Conservation (phyloP, 495 filamentous ascomycete species). For the Talaromyces adpressus region DNA sequence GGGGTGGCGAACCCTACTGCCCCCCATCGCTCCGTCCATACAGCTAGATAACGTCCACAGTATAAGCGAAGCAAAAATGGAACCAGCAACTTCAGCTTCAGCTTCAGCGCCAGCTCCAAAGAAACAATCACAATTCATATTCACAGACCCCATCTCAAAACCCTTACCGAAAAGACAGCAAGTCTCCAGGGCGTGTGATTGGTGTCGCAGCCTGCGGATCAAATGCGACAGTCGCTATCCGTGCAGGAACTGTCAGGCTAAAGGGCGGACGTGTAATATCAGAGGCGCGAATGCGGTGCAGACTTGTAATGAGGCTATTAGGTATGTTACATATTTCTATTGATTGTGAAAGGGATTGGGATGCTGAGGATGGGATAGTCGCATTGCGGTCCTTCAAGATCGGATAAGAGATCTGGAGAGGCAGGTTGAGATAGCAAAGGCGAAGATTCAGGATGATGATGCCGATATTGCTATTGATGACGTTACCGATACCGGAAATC, state of each 20-base stretch:
- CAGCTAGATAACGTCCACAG: no score
- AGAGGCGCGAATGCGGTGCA: constrained; percentile 14
- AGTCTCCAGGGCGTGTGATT: constrained; percentile 39
- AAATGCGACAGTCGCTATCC: constrained; percentile 39
- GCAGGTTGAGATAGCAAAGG: constrained; percentile 3
- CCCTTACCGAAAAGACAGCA: constrained; percentile 20
- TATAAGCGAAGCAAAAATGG: neutral
- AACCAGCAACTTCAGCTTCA: neutral
- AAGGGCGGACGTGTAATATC: constrained; percentile 30
- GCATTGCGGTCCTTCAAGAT: constrained; percentile 29
- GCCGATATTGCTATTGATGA: neutral
- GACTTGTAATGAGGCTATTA: constrained; percentile 8
- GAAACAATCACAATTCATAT: neutral
- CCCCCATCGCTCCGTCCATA: no score
- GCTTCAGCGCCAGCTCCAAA: neutral
- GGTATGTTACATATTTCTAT: neutral
- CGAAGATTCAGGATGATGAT: constrained; percentile 1
- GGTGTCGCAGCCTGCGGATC: constrained; percentile 36
- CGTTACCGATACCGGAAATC: neutral
- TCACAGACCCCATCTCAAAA: neutral
- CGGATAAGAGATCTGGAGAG: constrained; percentile 7
- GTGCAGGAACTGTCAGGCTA: constrained; percentile 35
- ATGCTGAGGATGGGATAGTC: constrained; percentile 14
- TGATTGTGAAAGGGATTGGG: neutral
- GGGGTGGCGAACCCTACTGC: no score